Conservation (phyloP, 2,329 filamentous ascomycete genomes). For the Stagonosporopsis vannaccii region DNA sequence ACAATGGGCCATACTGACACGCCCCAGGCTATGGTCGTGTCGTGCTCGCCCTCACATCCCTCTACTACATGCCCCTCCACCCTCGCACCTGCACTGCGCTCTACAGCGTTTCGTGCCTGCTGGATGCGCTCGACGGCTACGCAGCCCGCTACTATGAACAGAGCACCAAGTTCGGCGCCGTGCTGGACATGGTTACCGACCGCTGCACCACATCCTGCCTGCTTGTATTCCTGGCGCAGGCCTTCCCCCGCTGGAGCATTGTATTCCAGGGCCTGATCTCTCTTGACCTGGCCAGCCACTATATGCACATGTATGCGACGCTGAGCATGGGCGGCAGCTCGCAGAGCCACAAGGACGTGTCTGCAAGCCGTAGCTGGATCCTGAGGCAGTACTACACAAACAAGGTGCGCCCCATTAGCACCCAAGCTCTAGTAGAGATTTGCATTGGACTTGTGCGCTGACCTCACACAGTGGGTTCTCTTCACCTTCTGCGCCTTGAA, state of each 20-base stretch:
- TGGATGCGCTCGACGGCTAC: conserved; percentile 93
- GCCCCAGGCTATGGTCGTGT: conserved; percentile 58
- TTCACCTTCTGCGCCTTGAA: conserved; percentile 92
- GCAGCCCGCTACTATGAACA: conserved; percentile 89
- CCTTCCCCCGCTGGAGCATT: conserved; percentile 93
- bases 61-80: conserved; percentile 99
- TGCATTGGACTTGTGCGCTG: conserved; percentile 12
- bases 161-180: conserved; percentile 92
- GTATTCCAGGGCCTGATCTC: conserved; percentile 93
- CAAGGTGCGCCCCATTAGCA: conserved; percentile 68
- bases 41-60: conserved; percentile 77
- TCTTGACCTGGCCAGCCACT: conserved; percentile 93
- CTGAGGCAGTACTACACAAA: conserved; percentile 97
- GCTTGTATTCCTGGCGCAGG: conserved; percentile 91
- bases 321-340: conserved; percentile 83
- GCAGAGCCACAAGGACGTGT: conserved; percentile 91
- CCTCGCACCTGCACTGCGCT: conserved; percentile 92
- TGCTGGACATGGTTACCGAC: conserved; percentile 99
- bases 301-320: conserved; percentile 99
- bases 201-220: conserved; percentile 95
- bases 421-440: background rate
- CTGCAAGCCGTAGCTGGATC: conserved; percentile 85
- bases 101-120: conserved; percentile 92
- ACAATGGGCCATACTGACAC: conserved; percentile 17
- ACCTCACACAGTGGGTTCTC: conserved; percentile 73